phyloP scores from a whole-genome alignment of 768 basidiomycete genomes.

The Panellus pusillus region DNA sequence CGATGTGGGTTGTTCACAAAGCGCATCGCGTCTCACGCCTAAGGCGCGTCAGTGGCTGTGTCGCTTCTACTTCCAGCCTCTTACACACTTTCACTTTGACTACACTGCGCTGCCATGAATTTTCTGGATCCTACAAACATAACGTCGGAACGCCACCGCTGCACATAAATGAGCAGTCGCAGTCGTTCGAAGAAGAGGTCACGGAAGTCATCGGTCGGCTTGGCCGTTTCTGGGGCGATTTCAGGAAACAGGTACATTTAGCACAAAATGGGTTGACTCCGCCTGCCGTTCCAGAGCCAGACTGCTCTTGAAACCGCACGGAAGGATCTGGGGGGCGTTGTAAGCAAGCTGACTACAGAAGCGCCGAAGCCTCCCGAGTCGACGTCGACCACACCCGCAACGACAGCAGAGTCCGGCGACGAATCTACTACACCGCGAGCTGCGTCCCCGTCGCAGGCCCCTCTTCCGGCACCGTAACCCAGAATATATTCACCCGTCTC shows the following conservation, averaged over 20 bases:
- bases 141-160: constrained; percentile 42
- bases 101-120: constrained; percentile 44
- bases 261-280: background rate
- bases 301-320: constrained; percentile 64
- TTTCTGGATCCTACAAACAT: constrained; percentile 73
- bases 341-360: constrained; percentile 58
- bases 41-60: no score
- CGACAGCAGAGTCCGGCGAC: constrained; percentile 22
- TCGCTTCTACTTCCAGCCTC: background rate
- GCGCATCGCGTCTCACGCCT: no score
- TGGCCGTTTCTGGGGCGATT: constrained; percentile 86
- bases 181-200: constrained; percentile 83
- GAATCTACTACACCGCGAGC: constrained; percentile 27
- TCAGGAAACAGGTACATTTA: constrained; percentile 62
- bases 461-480: constrained; percentile 32
- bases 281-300: constrained; percentile 55
- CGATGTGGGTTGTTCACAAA: no score
- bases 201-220: constrained; percentile 86
- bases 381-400: constrained; percentile 12
- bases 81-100: background rate
- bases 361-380: constrained; percentile 21
- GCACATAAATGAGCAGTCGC: constrained; percentile 34
- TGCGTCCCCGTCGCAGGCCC: constrained; percentile 26
- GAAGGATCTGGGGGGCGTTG: constrained; percentile 71
- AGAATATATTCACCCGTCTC: constrained; percentile 64